A percentile compares a stretch with the other conserved stretches of the same genome.
phyloP scores from a whole-genome alignment of 108 stramenopile genomes.

The Thalassiosira profunda region DNA sequence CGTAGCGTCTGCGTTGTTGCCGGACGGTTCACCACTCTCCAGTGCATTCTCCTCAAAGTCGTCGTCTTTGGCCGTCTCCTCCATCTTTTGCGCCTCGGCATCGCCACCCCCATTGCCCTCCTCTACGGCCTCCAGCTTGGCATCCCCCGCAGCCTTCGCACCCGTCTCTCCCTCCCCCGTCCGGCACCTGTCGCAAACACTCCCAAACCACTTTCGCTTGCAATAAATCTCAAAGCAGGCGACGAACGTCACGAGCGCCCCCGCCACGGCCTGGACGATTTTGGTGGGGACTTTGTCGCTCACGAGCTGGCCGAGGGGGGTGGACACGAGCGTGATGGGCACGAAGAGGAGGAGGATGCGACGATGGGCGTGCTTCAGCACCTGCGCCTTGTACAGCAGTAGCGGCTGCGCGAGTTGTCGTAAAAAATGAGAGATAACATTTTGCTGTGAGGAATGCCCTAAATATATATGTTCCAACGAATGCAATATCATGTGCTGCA shows the following conservation, averaged over 20 bases:
- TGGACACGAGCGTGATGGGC: constrained; percentile 41
- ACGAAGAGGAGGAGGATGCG: constrained; percentile 28
- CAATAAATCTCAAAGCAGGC: constrained; percentile 16
- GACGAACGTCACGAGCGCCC: constrained; percentile 20
- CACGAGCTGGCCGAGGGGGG: constrained; percentile 42
- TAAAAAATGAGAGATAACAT: no score
- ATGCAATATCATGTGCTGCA: no score
- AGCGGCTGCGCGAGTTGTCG: no score
- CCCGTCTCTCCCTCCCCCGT: background rate
- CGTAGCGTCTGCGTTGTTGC: background rate
- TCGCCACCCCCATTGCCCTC: no score
- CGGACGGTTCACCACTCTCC: background rate
- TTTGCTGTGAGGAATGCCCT: no score
- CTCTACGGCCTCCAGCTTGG: no score
- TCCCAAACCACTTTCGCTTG: constrained; percentile 14
- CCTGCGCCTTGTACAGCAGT: constrained; percentile 11
- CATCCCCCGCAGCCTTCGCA: background rate
- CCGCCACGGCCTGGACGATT: constrained; percentile 19
- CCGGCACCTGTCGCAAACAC: background rate
- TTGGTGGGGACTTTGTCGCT: constrained; percentile 5
- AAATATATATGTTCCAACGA: no score
- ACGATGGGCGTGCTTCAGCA: constrained; percentile 13
- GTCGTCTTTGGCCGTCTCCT: background rate
- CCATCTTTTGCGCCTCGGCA: background rate
- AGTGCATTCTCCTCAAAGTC: background rate